Evolutionary conservation across 805 yeast genomes (phyloP), one percentile per base, ranked within the genome.

Genomic region (Tetrapisispora namnaoensis): DNA sequence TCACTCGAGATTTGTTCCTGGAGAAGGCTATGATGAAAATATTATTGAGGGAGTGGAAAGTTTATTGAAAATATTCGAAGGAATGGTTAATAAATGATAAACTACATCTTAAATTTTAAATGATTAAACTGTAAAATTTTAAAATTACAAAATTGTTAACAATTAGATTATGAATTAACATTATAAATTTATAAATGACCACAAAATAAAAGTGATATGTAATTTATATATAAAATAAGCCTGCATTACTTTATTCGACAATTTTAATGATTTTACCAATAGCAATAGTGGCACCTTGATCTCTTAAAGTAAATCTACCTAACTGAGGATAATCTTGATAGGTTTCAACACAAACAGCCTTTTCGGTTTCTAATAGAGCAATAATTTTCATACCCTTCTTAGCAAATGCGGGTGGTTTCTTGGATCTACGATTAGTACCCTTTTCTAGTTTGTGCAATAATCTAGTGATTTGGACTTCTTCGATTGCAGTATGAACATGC

Each of bases 401-500:
- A 55, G 98, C 99, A 69, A 89, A 93, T 46, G 97, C 95, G 52
- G 99, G 99, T 34, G 99, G 86, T 69, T 86, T 89, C 78, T 89
- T 93, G 52, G 96, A 86, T 70, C 82, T 86, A 74, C 96, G 84
- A 78, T 91, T 91, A 50, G 98, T 89, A 54, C 96, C 97, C 75
- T 86, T 91, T 70, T 93, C 95, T 61, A 93, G 75, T 72, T 91
- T 89, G 73, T 93, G 98, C 65, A 89, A 75, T 67, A 93, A 77
- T 61, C 82, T 81, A 46, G 82, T 75, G 65, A 93, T 79, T 24
- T 77, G 76, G 47, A 93, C 96, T 70, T 93, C 99, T 72, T 93
- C 98, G 58, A 91, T 89, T 49, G 98, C 98, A 45, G 98, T 88
- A 74, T 93, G 99, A 59, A 93, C 84, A 65, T 93, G 99, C 96